Evolutionary conservation across 1,284 basidiomycete genomes (phyloP), one percentile per base, ranked within the genome.

Genomic region (Fomitopsis palustris): DNA sequence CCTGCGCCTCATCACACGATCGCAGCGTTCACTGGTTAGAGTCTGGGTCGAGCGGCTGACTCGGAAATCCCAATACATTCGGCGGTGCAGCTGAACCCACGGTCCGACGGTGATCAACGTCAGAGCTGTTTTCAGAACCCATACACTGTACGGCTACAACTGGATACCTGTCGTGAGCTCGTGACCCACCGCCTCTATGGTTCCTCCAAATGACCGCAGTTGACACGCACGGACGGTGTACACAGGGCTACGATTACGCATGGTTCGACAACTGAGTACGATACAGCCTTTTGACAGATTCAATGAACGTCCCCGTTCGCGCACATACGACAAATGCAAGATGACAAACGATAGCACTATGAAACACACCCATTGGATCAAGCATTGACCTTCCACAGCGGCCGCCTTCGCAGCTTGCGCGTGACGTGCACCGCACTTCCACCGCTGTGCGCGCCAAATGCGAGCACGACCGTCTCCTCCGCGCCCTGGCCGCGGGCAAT

Each of bases 311-410:
- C n/a, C 45, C 33, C 49, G 38, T 27, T 25, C 51, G 52, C 54
- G 57, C 55, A 54, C 49, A 17, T 21, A 51, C 25, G 43, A 37
- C 33, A 43, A 37, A 53, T 54, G 59, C 49, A 60, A 56, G 43
- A 54, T 23, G 52, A 60, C 54, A 53, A 38, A 5, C 41, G 52
- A 57, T n/a, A 57, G 42, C 41, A 57, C 52, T 43, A 53, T 25
- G 51, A 57, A 12, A 51, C 39, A 42, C 35, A 60, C 54, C n/a
- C 27, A 47, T 14, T 27, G 31, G 37, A 47, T 65, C 56, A 70
- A 35, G 88, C 84, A 76, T 88, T 88, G 58, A 95, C 91, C 80
- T 95, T 94, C 89, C 89, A 95, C 70, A 94, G 75, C 51, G 87
- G 84, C 67, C 87, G 83, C 76, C 88, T 90, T 75, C 87, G 88